phyloP scores from a whole-genome alignment of 371 early-diverging fungal genomes.

The Mucor plumbeus region DNA sequence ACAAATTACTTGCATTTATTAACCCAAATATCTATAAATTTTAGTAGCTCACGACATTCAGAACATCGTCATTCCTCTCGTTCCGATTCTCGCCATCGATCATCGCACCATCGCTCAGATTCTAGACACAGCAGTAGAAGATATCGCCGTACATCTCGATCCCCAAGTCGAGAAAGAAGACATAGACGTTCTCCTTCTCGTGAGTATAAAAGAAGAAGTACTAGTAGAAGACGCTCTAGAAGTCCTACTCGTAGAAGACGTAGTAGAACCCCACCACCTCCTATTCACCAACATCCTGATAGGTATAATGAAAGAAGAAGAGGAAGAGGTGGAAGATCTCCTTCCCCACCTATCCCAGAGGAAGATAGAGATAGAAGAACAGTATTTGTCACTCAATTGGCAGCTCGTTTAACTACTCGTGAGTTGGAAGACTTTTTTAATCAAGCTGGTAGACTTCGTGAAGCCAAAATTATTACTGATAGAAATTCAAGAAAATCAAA shows the following conservation, averaged over 20 bases:
- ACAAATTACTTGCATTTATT: not conserved
- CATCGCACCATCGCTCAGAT: conserved; percentile 40
- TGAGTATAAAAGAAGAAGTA: conserved; percentile 35
- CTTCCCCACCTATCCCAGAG: conserved; percentile 74
- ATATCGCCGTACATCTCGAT: conserved; percentile 48
- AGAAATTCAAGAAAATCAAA: conserved; percentile 88
- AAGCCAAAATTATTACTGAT: conserved; percentile 89
- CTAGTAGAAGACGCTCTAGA: conserved; percentile 24
- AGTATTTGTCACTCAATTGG: conserved; percentile 93
- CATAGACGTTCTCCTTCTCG: conserved; percentile 34
- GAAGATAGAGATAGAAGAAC: conserved; percentile 89
- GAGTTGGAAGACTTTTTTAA: conserved; percentile 92
- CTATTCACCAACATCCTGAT: conserved; percentile 43
- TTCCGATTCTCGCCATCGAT: conserved; percentile 40
- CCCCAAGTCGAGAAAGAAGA: conserved; percentile 41
- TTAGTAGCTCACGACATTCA: conserved; percentile 13
- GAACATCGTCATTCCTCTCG: conserved; percentile 22
- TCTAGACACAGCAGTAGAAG: conserved; percentile 36
- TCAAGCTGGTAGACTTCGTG: conserved; percentile 86
- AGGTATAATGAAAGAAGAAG: conserved; percentile 22
- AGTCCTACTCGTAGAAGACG: conserved; percentile 36
- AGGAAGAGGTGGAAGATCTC: conserved; percentile 59
- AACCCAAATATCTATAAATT: not conserved
- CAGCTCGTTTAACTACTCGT: conserved; percentile 75
- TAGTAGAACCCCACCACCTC: conserved; percentile 32